Conservation (phyloP, 2,329 filamentous ascomycete species). For the Phialophora verrucosa region DNA sequence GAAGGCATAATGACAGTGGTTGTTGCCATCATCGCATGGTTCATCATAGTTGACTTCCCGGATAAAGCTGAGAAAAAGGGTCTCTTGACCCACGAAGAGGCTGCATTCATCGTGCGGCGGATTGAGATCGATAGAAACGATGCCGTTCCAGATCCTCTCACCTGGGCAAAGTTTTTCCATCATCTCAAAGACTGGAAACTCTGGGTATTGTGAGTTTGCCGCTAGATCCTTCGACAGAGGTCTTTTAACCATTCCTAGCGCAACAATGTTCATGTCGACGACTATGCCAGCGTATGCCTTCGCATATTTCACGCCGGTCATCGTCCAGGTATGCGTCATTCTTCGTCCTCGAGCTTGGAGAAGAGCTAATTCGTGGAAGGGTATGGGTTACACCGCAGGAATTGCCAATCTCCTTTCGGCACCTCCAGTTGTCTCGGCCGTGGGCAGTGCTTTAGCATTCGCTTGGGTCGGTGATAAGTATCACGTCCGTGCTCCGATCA, state of each 20-base stretch:
- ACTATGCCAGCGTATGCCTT: constrained; percentile 32
- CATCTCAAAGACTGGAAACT: constrained; percentile 61
- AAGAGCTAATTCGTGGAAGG: constrained; percentile 20
- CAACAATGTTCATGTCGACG: constrained; percentile 33
- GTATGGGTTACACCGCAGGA: constrained; percentile 43
- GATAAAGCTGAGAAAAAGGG: constrained; percentile 39
- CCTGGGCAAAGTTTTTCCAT: constrained; percentile 52
- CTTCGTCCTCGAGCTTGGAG: background rate
- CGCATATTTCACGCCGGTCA: constrained; percentile 32
- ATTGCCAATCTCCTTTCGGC: constrained; percentile 42
- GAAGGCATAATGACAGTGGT: constrained; percentile 40
- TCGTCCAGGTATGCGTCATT: constrained; percentile 20
- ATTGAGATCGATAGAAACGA: constrained; percentile 66
- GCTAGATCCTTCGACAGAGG: background rate
- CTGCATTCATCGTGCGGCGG: constrained; percentile 42
- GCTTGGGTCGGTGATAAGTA: constrained; percentile 43
- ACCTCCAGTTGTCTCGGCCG: constrained; percentile 41
- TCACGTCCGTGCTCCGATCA: constrained; percentile 40
- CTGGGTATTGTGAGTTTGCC: constrained; percentile 57
- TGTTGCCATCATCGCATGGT: constrained; percentile 39
- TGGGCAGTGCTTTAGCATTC: constrained; percentile 38
- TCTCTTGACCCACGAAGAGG: constrained; percentile 21
- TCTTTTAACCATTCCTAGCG: constrained; percentile 3
- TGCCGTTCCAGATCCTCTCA: constrained; percentile 54
- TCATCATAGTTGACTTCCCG: constrained; percentile 44